Conservation (phyloP, 1,284 basidiomycete species). For the Fomitopsis pinicola region DNA sequence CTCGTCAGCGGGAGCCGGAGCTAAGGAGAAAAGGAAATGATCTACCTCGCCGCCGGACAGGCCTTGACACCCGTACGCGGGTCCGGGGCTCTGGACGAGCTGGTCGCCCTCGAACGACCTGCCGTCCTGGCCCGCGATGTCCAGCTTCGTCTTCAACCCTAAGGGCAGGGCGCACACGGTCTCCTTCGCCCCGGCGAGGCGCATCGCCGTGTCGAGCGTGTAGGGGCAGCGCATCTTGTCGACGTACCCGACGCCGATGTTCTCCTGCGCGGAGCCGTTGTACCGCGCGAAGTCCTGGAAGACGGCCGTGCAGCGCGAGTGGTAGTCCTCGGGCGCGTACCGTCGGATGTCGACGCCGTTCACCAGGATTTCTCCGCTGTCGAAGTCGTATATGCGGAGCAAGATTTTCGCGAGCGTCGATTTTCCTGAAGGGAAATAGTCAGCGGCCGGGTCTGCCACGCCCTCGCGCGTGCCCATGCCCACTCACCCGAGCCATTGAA, state of each 20-base stretch:
- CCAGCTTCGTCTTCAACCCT: constrained; percentile 63
- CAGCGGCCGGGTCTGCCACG: not conserved
- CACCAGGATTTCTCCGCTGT: constrained; percentile 58
- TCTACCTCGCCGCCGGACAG: constrained; percentile 76
- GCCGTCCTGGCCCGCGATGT: constrained; percentile 55
- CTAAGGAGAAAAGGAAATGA: not conserved
- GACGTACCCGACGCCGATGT: constrained; percentile 74
- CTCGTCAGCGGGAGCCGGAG: not conserved
- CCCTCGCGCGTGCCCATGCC: not conserved
- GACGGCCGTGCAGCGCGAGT: constrained; percentile 68
- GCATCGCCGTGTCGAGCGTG: constrained; percentile 57
- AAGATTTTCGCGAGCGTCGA: constrained; percentile 78
- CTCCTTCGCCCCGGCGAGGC: constrained; percentile 59
- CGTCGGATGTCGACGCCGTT: constrained; percentile 65
- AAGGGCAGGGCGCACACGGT: constrained; percentile 60
- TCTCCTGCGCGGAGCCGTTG: constrained; percentile 67
- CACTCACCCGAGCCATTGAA: constrained; percentile 74
- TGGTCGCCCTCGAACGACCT: constrained; percentile 34
- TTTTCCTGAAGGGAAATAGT: constrained; percentile 50
- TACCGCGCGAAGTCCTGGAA: constrained; percentile 83
- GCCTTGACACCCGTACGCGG: constrained; percentile 46
- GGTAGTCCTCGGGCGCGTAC: constrained; percentile 63
- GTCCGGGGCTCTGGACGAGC: constrained; percentile 15
- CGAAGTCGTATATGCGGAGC: constrained; percentile 71
- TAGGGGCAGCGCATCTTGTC: constrained; percentile 46